Base-by-base conservation (phyloP, 495 filamentous ascomycete species). In the Penicillium lagena region DNA sequence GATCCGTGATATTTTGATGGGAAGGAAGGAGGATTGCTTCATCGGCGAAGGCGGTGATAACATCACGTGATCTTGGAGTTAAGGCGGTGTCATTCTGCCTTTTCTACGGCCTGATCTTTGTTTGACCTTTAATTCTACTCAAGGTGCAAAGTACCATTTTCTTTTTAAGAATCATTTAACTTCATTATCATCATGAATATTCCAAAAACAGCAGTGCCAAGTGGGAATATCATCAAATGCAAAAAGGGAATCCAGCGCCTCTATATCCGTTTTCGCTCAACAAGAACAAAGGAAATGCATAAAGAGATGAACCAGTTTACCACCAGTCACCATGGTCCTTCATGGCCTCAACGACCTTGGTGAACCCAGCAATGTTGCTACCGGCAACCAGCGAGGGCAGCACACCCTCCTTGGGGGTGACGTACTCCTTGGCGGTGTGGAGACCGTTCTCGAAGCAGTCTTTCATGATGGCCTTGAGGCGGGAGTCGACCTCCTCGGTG, bases 261-360 rank as follows among this genome's bases (percentile, higher is more conserved):
- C 60, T 68, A 70, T 62, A 22, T 52, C 51, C 36, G 34, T 52
- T 64, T 53, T 48, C 64, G 66, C 66, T 70, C 45, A 37, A 51
- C 44, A 59, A 53, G 46, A 54, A 49, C 40, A 44, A 53, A 45
- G 45, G 37, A 45, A 48, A 51, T 42, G 46, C 44, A 47, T 51
- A 58, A 55, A 39, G 29, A 56, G 51, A 55, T 52, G 55, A 42
- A 58, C 39, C 55, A 46, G 53, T 65, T 64, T 60, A 76, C 90
- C 90, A 98, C 91, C 90, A 98, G 72, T 97, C 91, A 59, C 93
- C 93, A 65, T 96, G 91, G 62, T 93, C 89, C 60, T 85, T 77
- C 90, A 96, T 97, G 57, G 93, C 91, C 53, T 79, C 79, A 34
- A 84, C 93, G 37, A 96, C 93, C 82, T 97, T 98, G 63, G 82